phyloP scores from a whole-genome alignment of 2,329 filamentous ascomycete species.

The Verticillium alfalfae region DNA sequence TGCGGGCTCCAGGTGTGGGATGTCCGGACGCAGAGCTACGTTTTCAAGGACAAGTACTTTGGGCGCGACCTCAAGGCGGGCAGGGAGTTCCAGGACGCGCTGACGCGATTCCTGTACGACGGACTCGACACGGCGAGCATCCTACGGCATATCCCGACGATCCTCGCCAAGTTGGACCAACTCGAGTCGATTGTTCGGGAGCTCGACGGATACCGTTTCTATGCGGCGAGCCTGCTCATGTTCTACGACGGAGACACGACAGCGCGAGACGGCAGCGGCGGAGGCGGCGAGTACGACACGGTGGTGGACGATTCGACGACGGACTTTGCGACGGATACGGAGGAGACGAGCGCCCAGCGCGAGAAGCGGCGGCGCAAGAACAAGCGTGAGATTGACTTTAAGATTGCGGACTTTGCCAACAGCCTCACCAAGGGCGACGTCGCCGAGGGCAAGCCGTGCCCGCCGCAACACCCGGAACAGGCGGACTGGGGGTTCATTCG shows the following conservation, averaged over 20 bases:
- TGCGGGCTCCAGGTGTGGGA: constrained; percentile 98
- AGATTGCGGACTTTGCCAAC: constrained; percentile 98
- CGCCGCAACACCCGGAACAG: constrained; percentile 72
- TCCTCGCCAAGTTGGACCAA: constrained; percentile 76
- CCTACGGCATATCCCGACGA: constrained; percentile 77
- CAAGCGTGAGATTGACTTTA: constrained; percentile 72
- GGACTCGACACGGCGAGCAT: constrained; percentile 77
- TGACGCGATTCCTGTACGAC: constrained; percentile 88
- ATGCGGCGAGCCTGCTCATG: constrained; percentile 90
- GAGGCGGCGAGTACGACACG: constrained; percentile 38
- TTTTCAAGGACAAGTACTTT: constrained; percentile 99
- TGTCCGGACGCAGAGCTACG: constrained; percentile 70
- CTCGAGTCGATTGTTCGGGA: constrained; percentile 78
- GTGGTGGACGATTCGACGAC: constrained; percentile 52
- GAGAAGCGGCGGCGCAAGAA: constrained; percentile 40
- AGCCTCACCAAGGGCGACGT: constrained; percentile 85
- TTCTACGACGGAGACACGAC: constrained; percentile 81
- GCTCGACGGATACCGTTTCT: constrained; percentile 84
- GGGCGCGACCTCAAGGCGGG: constrained; percentile 85
- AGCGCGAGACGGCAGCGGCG: constrained; percentile 24
- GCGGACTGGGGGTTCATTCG: constrained; percentile 87
- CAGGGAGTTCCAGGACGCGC: constrained; percentile 78
- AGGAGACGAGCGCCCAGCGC: constrained; percentile 36
- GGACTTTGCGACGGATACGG: constrained; percentile 52
- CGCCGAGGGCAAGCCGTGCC: constrained; percentile 59